A percentile compares a stretch with the other conserved stretches of the same genome.
Evolutionary conservation across 2,329 filamentous ascomycete genomes (phyloP).

Genomic region (Colletotrichum ledebouriae): DNA sequence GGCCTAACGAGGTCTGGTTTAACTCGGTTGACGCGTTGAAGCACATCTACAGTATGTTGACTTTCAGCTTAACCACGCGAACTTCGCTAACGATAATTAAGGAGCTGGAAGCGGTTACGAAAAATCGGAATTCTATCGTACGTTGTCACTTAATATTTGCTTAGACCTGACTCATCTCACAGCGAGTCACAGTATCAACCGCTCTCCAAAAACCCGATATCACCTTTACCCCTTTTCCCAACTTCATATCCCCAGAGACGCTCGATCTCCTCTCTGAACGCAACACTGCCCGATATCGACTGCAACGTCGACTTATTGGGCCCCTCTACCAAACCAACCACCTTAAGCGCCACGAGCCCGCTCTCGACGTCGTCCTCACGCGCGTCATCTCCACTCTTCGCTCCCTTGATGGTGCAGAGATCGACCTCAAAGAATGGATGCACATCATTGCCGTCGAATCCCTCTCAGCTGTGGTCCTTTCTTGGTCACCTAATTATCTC

Average conservation of each 20-base stretch:
- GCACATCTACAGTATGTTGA: slow-evolving; percentile 60
- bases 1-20: slow-evolving; percentile 68
- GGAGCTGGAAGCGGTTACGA: slow-evolving; percentile 62
- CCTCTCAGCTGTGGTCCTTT: slow-evolving; percentile 62
- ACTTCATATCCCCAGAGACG: slow-evolving; percentile 54
- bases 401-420: slow-evolving; percentile 52
- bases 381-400: slow-evolving; percentile 53
- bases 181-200: slow-evolving; percentile 57
- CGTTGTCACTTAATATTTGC: not conserved
- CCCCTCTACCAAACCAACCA: slow-evolving; percentile 61
- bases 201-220: slow-evolving; percentile 58
- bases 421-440: slow-evolving; percentile 69
- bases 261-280: slow-evolving; percentile 66
- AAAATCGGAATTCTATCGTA: slow-evolving; percentile 67
- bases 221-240: slow-evolving; percentile 50
- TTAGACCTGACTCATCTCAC: slow-evolving; percentile 3
- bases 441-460: slow-evolving; percentile 68
- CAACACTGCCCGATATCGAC: slow-evolving; percentile 60
- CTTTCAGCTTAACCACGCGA: not conserved
- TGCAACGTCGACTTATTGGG: slow-evolving; percentile 64
- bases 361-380: slow-evolving; percentile 57
- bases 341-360: slow-evolving; percentile 56
- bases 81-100: slow-evolving; percentile 44
- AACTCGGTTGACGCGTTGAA: slow-evolving; percentile 62
- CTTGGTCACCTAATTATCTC: slow-evolving; percentile 66